phyloP scores from a whole-genome alignment of 768 basidiomycete species.

The Tricholoma saponaceum region DNA sequence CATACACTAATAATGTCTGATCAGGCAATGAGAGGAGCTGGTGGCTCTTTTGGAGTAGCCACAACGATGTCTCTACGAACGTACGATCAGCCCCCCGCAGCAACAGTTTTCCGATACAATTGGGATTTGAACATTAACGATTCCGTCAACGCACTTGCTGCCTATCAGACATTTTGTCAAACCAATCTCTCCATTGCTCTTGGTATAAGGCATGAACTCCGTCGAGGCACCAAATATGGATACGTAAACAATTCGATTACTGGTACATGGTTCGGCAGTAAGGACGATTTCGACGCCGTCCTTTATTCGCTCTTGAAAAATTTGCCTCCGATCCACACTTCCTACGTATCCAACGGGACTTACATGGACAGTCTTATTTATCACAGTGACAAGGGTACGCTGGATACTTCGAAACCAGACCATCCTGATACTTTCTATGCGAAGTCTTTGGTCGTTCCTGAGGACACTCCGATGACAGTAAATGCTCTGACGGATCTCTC shows the following conservation, averaged over 20 bases:
- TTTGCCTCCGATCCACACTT: neutral
- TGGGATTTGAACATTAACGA: neutral
- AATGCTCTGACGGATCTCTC: neutral
- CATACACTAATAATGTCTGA: neutral
- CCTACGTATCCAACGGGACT: neutral
- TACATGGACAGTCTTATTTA: neutral
- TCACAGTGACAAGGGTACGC: neutral
- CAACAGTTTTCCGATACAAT: conserved; percentile 23
- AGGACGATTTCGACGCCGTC: neutral
- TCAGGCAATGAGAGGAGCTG: conserved; percentile 37
- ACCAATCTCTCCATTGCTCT: neutral
- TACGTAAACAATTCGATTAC: neutral
- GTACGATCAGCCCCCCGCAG: conserved; percentile 28
- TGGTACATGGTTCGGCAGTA: neutral
- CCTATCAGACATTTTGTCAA: neutral
- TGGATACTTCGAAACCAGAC: neutral
- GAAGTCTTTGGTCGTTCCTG: neutral
- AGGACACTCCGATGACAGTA: neutral
- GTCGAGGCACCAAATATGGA: neutral
- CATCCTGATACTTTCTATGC: neutral
- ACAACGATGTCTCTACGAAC: conserved; percentile 33
- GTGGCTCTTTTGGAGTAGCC: conserved; percentile 35
- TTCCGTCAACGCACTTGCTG: neutral
- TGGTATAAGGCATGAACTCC: neutral
- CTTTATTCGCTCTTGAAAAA: neutral